phyloP scores from a whole-genome alignment of 1,284 basidiomycete genomes.

The Fomitopsis pinicola region DNA sequence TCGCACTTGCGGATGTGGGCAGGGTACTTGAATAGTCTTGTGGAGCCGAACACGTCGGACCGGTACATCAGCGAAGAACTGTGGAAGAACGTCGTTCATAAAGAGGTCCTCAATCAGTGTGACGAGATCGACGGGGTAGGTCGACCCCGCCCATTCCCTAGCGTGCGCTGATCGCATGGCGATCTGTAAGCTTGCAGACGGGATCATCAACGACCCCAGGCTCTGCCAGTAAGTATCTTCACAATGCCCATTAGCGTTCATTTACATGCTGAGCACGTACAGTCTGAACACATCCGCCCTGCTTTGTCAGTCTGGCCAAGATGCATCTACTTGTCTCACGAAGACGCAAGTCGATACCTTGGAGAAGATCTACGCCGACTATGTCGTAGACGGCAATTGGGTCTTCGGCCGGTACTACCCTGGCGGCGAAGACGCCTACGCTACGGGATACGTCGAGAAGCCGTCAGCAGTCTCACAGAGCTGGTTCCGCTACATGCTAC shows the following conservation, averaged over 20 bases:
- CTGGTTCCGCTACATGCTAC: constrained; percentile 17
- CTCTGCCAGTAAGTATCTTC: constrained; percentile 21
- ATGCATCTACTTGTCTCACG: constrained; percentile 26
- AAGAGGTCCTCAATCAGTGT: constrained; percentile 26
- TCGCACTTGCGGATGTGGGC: constrained; percentile 22
- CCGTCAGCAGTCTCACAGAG: constrained; percentile 8
- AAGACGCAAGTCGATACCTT: constrained; percentile 27
- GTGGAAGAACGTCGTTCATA: constrained; percentile 21
- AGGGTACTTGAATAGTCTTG: constrained; percentile 19
- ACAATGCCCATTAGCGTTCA: too few relatives aligned
- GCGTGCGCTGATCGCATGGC: not conserved
- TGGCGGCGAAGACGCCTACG: constrained; percentile 20
- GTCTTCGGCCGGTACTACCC: constrained; percentile 18
- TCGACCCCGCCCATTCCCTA: not conserved
- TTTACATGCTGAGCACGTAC: not conserved
- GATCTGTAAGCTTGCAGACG: constrained; percentile 21
- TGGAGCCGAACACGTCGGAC: constrained; percentile 16
- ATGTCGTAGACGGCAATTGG: constrained; percentile 23
- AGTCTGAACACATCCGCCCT: constrained; percentile 26
- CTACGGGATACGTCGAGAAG: constrained; percentile 3
- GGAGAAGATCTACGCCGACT: constrained; percentile 25
- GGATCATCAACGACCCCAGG: constrained; percentile 31
- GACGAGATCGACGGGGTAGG: constrained; percentile 28
- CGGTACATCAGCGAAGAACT: constrained; percentile 18
- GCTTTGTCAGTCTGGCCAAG: constrained; percentile 22